Evolutionary conservation across 257 asterid genomes (phyloP).

Genomic region (Primulina huaijiensis): DNA sequence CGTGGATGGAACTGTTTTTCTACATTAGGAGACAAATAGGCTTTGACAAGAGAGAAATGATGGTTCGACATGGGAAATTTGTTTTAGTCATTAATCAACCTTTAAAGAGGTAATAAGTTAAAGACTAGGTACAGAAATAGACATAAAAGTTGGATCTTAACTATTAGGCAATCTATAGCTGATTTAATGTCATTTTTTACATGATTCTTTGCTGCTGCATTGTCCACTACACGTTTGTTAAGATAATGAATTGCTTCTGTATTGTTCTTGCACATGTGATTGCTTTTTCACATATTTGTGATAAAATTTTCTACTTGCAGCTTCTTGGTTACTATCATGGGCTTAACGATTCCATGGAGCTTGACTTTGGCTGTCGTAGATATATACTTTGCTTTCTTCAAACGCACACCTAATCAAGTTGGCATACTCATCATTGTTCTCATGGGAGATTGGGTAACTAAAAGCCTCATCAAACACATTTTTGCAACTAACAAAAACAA

Average conservation of each 20-base stretch:
- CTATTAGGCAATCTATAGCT: background rate
- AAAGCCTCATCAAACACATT: background rate
- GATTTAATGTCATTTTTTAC: background rate
- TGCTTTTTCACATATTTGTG: background rate
- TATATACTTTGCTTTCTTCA: constrained; percentile 54
- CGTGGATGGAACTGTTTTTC: background rate
- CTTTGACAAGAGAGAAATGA: background rate
- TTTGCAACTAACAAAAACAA: background rate
- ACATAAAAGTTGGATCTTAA: background rate
- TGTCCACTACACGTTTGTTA: background rate
- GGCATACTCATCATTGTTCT: constrained; percentile 60
- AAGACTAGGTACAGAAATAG: background rate
- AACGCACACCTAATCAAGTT: constrained; percentile 56
- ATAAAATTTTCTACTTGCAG: constrained; percentile 40
- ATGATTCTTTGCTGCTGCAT: background rate
- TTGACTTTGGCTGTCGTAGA: constrained; percentile 78
- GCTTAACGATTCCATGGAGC: constrained; percentile 91
- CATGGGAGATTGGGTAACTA: constrained; percentile 77
- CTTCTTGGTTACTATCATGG: constrained; percentile 85
- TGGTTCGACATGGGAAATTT: background rate
- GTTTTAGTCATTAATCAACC: background rate
- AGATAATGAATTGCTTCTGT: background rate
- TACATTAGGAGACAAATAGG: background rate
- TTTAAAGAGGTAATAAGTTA: background rate
- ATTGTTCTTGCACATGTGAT: background rate